Base-by-base conservation (phyloP, 2,329 filamentous ascomycete genomes). In the Lecanicillium sp. region DNA sequence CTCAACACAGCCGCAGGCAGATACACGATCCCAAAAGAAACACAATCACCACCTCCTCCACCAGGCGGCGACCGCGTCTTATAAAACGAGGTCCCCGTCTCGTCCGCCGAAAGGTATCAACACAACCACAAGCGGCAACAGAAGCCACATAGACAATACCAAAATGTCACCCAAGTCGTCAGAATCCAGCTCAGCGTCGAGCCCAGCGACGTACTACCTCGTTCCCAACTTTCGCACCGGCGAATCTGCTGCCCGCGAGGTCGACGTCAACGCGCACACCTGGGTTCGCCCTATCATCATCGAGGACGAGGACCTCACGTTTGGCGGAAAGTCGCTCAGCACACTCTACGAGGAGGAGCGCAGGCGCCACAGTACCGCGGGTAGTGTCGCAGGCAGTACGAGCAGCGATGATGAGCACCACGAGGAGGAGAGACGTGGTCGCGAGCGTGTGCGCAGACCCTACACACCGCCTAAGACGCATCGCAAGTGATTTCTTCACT, bases 271-370 rank as follows among this genome's bases (percentile, higher is more conserved):
- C 47, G 58, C 62, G 35, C 61, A 65, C 51, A 52, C 63, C 38
- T 80, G 76, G 77, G 70, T 77, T 53, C 68, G 73, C 46, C 71
- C 74, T 27, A 80, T 74, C 41, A 67, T 77, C 51, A 81, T 81
- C 56, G 77, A 81, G 48, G 78, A 81, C 58, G 77, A 80, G 49
- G 78, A 81, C 54, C 67, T 81, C 30, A 79, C 72, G 60, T 81
- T 81, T 55, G 76, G 77, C 48, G 78, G 78, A 56, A 81, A 81
- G 70, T 69, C 75, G 32, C 62, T 81, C 35, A 77, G 76, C 60
- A 65, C 71, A 14, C 80, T 77, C 77, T 78, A 81, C 60, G 78
- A 81, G 62, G 78, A 81, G 64, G 75, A 78, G 53, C 68, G 74
- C 35, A 64, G 69, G 42, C 64, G 69, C 15, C 60, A 70, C 43